phyloP scores from a whole-genome alignment of 2,329 filamentous ascomycete genomes.

The Colletotrichum eremochloae region DNA sequence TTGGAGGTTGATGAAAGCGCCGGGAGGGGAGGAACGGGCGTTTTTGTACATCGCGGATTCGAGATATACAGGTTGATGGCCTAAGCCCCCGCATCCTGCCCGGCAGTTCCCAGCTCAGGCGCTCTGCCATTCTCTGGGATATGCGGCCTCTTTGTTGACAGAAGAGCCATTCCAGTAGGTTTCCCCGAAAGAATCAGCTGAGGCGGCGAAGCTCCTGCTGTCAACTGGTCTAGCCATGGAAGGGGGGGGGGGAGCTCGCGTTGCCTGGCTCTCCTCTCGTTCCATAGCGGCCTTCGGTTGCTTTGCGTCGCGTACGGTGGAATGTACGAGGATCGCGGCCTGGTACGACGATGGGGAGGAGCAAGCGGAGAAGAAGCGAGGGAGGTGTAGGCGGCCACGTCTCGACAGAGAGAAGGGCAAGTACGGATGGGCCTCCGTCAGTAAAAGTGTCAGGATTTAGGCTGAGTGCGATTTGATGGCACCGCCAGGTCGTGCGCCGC shows the following conservation, averaged over 20 bases:
- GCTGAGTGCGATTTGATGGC: slow-evolving; percentile 1
- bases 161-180: background rate
- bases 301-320: slow-evolving; percentile 36
- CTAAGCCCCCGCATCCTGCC: background rate
- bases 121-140: background rate
- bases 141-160: slow-evolving; percentile 13
- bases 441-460: background rate
- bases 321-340: slow-evolving; percentile 33
- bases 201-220: slow-evolving; percentile 6
- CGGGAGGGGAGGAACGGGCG: background rate
- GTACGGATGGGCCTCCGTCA: background rate
- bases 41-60: slow-evolving; percentile 2
- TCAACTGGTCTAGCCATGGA: background rate
- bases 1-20: slow-evolving; percentile 33
- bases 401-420: background rate
- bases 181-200: background rate
- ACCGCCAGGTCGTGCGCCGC: slow-evolving; percentile 3
- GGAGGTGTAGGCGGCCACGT: background rate
- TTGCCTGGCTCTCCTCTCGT: slow-evolving; percentile 16
- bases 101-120: background rate
- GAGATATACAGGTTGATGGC: slow-evolving; percentile 1
- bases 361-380: background rate
- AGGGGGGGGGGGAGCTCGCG: background rate
- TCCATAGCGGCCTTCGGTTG: slow-evolving; percentile 33
- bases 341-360: slow-evolving; percentile 8